A percentile compares a stretch with the other conserved stretches of the same genome.
Evolutionary conservation across 83 land plant genomes (phyloP).

Genomic region (Thuja plicata): DNA sequence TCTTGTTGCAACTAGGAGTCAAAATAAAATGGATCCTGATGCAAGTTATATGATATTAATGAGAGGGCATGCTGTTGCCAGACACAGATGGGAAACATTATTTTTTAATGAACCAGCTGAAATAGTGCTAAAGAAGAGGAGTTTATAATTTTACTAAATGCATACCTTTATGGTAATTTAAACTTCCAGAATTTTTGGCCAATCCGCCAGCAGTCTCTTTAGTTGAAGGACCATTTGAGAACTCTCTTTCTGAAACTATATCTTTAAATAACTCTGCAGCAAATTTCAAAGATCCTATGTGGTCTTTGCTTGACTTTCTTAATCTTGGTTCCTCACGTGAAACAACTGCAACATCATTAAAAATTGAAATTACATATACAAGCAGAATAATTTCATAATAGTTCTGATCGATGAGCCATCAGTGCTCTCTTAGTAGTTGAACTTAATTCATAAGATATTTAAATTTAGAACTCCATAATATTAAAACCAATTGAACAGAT

Average conservation of each 20-base stretch:
- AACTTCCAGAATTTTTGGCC: background rate
- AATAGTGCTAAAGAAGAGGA: background rate
- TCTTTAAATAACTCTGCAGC: background rate
- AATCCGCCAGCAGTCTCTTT: background rate
- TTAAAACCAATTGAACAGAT: background rate
- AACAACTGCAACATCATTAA: background rate
- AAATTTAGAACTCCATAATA: background rate
- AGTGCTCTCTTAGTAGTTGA: background rate
- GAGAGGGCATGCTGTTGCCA: background rate
- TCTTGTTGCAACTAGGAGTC: background rate
- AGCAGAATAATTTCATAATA: background rate
- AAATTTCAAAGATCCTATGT: background rate
- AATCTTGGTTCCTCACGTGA: background rate
- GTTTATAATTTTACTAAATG: background rate
- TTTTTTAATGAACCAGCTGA: background rate
- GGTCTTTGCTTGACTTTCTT: background rate
- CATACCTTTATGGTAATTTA: slow-evolving; percentile 6
- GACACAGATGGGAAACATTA: background rate
- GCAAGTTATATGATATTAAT: background rate
- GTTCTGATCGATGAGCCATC: background rate
- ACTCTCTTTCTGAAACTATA: background rate
- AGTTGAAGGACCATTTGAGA: background rate
- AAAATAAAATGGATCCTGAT: background rate
- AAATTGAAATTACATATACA: background rate
- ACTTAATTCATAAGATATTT: background rate